phyloP scores from a whole-genome alignment of 148 eudicot species.

The Camellia sinensis region DNA sequence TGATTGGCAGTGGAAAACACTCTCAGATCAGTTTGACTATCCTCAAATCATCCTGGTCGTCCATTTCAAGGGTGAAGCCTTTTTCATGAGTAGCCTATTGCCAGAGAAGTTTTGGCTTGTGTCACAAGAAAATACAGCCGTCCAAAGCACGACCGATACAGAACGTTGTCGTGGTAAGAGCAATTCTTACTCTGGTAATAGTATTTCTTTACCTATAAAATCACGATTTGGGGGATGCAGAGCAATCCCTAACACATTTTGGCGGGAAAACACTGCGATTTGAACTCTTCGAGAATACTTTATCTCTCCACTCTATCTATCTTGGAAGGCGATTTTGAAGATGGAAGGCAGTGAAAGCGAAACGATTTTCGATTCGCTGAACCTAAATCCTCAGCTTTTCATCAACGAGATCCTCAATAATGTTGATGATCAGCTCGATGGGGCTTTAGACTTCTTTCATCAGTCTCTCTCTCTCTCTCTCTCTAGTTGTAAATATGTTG shows the following conservation, averaged over 20 bases:
- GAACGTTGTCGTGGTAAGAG: background rate
- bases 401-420: conserved; percentile 65
- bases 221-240: background rate
- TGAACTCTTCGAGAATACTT: background rate
- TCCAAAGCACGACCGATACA: no score
- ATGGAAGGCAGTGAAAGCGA: conserved; percentile 66
- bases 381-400: conserved; percentile 73
- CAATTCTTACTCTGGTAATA: background rate
- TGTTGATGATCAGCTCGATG: conserved; percentile 58
- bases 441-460: conserved; percentile 63
- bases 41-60: no score
- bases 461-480: conserved; percentile 37
- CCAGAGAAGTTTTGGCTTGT: background rate
- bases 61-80: background rate
- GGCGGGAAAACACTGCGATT: conserved; percentile 8
- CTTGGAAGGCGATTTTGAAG: background rate
- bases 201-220: no score
- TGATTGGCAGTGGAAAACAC: background rate
- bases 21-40: background rate
- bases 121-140: background rate
- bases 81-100: background rate
- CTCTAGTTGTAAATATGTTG: background rate
- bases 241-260: background rate
- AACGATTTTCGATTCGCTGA: conserved; percentile 56
- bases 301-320: background rate